Base-by-base conservation (phyloP, 768 basidiomycete species). In the Melanogaster broomeanus region DNA sequence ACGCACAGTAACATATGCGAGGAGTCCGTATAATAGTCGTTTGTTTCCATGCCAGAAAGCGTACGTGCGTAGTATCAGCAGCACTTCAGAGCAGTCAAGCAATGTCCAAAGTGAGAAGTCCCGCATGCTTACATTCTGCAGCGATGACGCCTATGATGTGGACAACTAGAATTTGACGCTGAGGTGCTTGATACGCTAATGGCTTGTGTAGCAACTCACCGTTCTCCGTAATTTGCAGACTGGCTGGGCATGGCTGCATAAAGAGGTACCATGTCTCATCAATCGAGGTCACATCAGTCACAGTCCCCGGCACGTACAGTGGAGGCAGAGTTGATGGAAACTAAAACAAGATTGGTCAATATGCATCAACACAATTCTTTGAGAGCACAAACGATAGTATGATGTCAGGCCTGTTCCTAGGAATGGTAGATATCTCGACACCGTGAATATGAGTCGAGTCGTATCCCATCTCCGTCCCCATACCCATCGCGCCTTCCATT, bases 391-490 rank as follows among this genome's bases (percentile, higher is more conserved):
- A 62, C 61, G n/a, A n/a, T n/a, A 38, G 37, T 59, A 59, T 30
- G 33, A 42, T 24, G 53, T 49, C 41, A 65, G 24, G 6, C 18
- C 53, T 28, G 18, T 10, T 6, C 56, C 60, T 4, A 37, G 30
- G 24, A 59, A 62, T 5, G 61, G 60, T 10, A 65, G 24, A 46
- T 65, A 63, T 25, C 60, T 62, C 7, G 61, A 64, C 16, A 45
- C 16, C 11, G 34, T 51, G 21, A 65, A 63, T 27, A 59, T 8
- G 28, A 48, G 8, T 22, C 59, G 56, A 1, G 56, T 59, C 13
- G 4, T 18, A 25, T 52, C 51, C 60, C 61, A 63, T 18, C 16
- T 30, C 15, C 56, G 52, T 3, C 43, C 43, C 61, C 60, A 64
- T 3, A 64, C 47, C 53, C 53, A 63, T n/a, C 33, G 48, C 21